Evolutionary conservation across 495 filamentous ascomycete species (phyloP).

Genomic region (Trichocladium uniseriatum): DNA sequence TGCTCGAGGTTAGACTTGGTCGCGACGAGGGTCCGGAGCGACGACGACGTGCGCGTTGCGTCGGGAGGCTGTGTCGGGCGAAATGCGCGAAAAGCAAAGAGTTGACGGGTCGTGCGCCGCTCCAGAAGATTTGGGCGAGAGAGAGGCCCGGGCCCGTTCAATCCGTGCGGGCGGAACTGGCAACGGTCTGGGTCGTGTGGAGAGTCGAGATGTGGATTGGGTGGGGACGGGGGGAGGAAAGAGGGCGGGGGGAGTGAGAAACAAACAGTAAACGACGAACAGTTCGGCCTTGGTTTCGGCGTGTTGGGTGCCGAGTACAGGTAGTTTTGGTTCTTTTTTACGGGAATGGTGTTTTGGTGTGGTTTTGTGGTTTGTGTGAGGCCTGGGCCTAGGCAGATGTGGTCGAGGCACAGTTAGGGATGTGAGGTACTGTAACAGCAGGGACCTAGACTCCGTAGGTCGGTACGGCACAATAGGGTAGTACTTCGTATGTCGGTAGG

Average conservation of each 20-base stretch:
- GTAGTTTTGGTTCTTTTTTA: not conserved
- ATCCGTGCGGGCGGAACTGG: slow-evolving; percentile 17
- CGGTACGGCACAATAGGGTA: no score
- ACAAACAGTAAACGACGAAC: not conserved
- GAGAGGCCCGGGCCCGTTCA: slow-evolving; percentile 16
- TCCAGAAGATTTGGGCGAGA: slow-evolving; percentile 11
- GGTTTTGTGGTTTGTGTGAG: no score
- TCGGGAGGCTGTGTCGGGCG: not conserved
- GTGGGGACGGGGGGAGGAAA: slow-evolving; percentile 6
- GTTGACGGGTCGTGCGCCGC: slow-evolving; percentile 3
- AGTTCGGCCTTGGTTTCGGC: no score
- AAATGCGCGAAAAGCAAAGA: slow-evolving; percentile 13
- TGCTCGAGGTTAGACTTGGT: not conserved
- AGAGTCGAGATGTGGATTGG: slow-evolving; percentile 2
- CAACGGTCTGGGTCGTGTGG: slow-evolving; percentile 7
- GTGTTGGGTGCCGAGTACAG: not conserved
- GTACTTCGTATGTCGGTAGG: no score
- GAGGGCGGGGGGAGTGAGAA: not conserved
- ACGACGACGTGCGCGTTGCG: not conserved
- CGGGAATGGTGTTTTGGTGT: no score
- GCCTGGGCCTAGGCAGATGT: no score
- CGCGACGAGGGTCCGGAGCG: not conserved
- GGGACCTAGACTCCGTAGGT: no score
- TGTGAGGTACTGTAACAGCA: no score
- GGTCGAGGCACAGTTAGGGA: no score